These are phyloP conservation scores for Leptographium lundbergii DNA, from an alignment of 2,329 filamentous ascomycete species.

Conservation along the genomic window DNA sequence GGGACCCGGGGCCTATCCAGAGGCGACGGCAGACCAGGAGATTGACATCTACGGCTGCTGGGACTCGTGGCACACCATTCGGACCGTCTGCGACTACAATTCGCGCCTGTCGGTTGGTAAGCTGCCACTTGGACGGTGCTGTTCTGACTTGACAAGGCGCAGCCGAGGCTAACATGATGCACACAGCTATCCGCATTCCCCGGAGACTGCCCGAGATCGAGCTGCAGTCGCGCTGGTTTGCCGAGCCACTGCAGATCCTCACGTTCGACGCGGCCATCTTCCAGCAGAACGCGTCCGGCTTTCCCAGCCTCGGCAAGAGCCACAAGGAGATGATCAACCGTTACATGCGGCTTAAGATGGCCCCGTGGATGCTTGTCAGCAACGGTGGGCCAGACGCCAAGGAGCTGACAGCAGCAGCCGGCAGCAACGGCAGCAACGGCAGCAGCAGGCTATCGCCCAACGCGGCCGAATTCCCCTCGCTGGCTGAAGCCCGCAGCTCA, in stretches of 20 bases:
- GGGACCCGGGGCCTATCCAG: conserved; percentile 21
- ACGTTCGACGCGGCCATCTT: conserved; percentile 42
- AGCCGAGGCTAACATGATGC: neutral
- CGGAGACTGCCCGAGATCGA: conserved; percentile 44
- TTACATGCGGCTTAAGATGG: conserved; percentile 52
- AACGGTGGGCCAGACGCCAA: conserved; percentile 40
- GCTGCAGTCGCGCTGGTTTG: conserved; percentile 55
- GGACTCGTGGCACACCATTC: conserved; percentile 88
- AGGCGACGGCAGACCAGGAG: conserved; percentile 28
- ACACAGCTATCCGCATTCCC: conserved; percentile 44
- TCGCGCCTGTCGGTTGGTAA: conserved; percentile 71
- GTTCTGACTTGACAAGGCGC: neutral
- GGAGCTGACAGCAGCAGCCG: conserved; percentile 12
- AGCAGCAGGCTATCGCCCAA: conserved; percentile 11
- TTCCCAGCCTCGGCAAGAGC: conserved; percentile 46
- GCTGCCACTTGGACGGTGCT: conserved; percentile 17
- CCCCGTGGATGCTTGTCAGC: conserved; percentile 51
- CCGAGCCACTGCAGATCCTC: conserved; percentile 53
- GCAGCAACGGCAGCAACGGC: neutral
- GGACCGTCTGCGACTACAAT: conserved; percentile 76
- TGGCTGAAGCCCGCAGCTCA: conserved; percentile 48
- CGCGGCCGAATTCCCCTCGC: conserved; percentile 47
- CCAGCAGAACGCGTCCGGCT: conserved; percentile 45
- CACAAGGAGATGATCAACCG: conserved; percentile 49
- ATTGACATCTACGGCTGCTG: conserved; percentile 68